Base-by-base conservation (phyloP, 1,139 yeast genomes). In the Yamadazyma atmosphaerica region DNA sequence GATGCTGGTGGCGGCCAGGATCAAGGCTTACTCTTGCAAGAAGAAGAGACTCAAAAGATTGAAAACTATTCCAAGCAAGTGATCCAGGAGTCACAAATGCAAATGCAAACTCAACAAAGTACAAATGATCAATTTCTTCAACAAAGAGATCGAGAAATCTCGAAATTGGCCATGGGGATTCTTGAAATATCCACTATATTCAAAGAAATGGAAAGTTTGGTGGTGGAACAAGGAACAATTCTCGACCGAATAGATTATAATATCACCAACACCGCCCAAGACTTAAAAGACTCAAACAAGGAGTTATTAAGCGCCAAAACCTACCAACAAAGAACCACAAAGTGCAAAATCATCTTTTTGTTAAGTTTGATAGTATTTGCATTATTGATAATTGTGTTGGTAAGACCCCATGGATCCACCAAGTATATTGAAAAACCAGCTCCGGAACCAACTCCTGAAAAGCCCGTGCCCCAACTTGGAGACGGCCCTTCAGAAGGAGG, bases 221-320 rank as follows among this genome's bases (percentile, higher is more conserved):
- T 92, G 35, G 86, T 92, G 42, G 98, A 94, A 55, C 98, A 92
- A 61, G 98, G 98, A 2, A 88, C 97, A 0, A 73, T 92, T 33
- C 72, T 92, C 42, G 98, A 92, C 60, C 69, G 98, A 48, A 90
- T 92, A 40, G 98, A 89, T 61, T 90, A 90, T 61, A 92, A 94
- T 56, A 67, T 94, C 43, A 86, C 85, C 44, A 82, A 80, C 45
- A 85, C 96, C 24, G 85, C 79, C 4, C 79, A 79, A 33, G 86
- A 88, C 49, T 77, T 92, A 43, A 79, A 83, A 51, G 75, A 72
- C 27, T 94, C 97, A 0, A 87, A 86, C 45, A 78, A 80, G 47
- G 95, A 92, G 61, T 68, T 92, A 42, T 68, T 77, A 16, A 73
- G 79, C 49, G 98, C 98, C 0, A 81, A 85, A 34, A 67, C 71